Evolutionary conservation across 1,284 basidiomycete species (phyloP), one percentile per base, ranked within the genome.

Genomic region (Tausonia pullulans): DNA sequence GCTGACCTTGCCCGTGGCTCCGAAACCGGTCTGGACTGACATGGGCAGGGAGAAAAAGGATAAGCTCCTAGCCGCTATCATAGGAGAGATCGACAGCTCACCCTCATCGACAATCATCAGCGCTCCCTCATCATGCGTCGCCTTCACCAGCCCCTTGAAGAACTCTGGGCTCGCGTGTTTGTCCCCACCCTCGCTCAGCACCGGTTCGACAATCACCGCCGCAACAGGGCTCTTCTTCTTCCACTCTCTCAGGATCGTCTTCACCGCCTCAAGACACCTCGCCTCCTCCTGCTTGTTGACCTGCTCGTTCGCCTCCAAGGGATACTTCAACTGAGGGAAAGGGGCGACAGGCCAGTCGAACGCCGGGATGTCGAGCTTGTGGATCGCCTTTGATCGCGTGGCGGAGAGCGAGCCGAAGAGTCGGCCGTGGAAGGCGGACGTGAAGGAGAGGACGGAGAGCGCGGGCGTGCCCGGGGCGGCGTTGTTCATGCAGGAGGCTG

Each of bases 131-230:
- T 78, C 74, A 67, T 76, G 75, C 60, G 81, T 79, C 57, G 81
- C 71, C 13, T 76, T 73, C 48, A 79, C 72, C 16, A 82, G 72
- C 10, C 72, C 74, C 57, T 76, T 76, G 78, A 82, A 82, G 73
- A 80, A 82, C 48, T 70, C 68, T 14, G 77, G 74, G 7, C 78
- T 78, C 9, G 81, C 81, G 70, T 82, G 81, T 67, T 78, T 77
- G 74, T 82, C 81, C 9, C 81, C 81, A 9, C 81, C 64, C 70
- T 81, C 81, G n/a, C 78, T 78, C 63, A 80, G 77, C 67, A 82
- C 78, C 11, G 81, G 81, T 71, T 82, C 81, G 67, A 82, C 78
- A 67, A 82, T 81, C 53, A 82, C 73, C 0, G 81, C 81, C 1
- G 81, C 81, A 48, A 82, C 76, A 0, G 79, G 78, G 66, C 74